Conservation (phyloP, 2,329 filamentous ascomycete genomes). For the Ophiocordyceps robertsii region DNA sequence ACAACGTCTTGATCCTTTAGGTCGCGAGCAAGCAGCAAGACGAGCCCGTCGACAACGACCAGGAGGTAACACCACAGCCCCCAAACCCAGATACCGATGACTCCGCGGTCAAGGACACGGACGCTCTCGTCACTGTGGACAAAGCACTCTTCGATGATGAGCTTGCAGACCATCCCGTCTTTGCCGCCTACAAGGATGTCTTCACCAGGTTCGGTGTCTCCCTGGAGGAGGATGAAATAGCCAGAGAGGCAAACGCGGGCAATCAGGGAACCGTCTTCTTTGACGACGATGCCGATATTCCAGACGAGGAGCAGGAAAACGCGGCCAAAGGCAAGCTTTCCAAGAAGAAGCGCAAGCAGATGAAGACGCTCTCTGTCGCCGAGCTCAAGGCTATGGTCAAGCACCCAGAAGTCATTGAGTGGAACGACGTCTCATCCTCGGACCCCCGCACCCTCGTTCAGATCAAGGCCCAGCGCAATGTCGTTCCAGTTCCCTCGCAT, state of each 20-base stretch:
- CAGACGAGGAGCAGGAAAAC: constrained; percentile 67
- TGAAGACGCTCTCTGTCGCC: constrained; percentile 86
- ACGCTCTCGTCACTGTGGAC: constrained; percentile 21
- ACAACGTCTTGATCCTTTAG: background rate
- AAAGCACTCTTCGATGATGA: constrained; percentile 40
- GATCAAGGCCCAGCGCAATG: constrained; percentile 89
- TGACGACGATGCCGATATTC: constrained; percentile 74
- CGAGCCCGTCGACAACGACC: background rate
- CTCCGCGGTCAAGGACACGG: background rate
- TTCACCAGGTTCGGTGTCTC: constrained; percentile 65
- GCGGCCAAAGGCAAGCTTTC: constrained; percentile 57
- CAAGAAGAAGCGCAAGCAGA: constrained; percentile 87
- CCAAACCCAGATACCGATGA: background rate
- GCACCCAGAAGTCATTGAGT: constrained; percentile 91
- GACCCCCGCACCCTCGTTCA: constrained; percentile 83
- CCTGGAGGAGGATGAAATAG: constrained; percentile 47
- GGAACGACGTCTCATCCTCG: constrained; percentile 86
- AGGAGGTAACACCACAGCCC: background rate
- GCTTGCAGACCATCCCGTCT: constrained; percentile 58
- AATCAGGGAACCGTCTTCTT: constrained; percentile 81
- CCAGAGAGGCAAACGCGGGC: constrained; percentile 50
- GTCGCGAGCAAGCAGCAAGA: background rate
- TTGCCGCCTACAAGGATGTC: constrained; percentile 70
- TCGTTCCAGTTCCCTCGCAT: constrained; percentile 85
- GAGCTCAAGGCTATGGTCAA: constrained; percentile 86